A percentile compares a stretch with the other conserved stretches of the same genome.
Conservation (phyloP, 2,329 filamentous ascomycete genomes). For the Hymenoscyphus repandus region DNA sequence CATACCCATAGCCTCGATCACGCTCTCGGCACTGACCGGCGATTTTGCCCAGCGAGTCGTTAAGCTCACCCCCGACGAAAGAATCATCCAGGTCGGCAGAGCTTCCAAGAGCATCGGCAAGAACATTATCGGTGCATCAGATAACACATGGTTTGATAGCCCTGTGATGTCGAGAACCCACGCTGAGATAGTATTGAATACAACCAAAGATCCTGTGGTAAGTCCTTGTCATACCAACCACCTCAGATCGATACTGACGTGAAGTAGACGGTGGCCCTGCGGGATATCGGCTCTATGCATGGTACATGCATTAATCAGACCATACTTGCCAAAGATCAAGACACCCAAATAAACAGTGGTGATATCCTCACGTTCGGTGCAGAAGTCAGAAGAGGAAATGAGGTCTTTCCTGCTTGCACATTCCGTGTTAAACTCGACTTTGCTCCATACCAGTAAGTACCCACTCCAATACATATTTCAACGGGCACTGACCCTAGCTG, state of each 20-base stretch:
- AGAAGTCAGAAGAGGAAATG: slow-evolving; percentile 42
- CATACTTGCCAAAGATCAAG: slow-evolving; percentile 32
- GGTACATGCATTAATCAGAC: slow-evolving; percentile 51
- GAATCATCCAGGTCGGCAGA: slow-evolving; percentile 35
- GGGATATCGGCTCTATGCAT: slow-evolving; percentile 55
- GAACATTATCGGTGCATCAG: slow-evolving; percentile 36
- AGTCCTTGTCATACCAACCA: slow-evolving; percentile 18
- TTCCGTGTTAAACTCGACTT: slow-evolving; percentile 25
- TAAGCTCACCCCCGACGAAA: slow-evolving; percentile 16
- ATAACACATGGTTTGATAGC: slow-evolving; percentile 66
- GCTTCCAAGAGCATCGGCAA: slow-evolving; percentile 42
- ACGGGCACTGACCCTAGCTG: slow-evolving; percentile 1
- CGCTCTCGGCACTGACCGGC: slow-evolving; percentile 19
- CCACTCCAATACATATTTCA: background rate
- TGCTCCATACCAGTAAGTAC: slow-evolving; percentile 25
- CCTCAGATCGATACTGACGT: slow-evolving; percentile 17
- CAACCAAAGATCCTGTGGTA: slow-evolving; percentile 23
- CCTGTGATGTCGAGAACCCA: slow-evolving; percentile 68
- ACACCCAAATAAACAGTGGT: slow-evolving; percentile 31
- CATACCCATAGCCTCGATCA: slow-evolving; percentile 18
- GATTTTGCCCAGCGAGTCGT: slow-evolving; percentile 21
- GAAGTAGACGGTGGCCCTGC: slow-evolving; percentile 39
- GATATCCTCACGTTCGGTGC: slow-evolving; percentile 42
- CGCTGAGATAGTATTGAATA: slow-evolving; percentile 47
- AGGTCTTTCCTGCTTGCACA: slow-evolving; percentile 32